A percentile compares a stretch with the other conserved stretches of the same genome.
Evolutionary conservation across 495 filamentous ascomycete species (phyloP).

Genomic region (Aspergillus kassunensis): DNA sequence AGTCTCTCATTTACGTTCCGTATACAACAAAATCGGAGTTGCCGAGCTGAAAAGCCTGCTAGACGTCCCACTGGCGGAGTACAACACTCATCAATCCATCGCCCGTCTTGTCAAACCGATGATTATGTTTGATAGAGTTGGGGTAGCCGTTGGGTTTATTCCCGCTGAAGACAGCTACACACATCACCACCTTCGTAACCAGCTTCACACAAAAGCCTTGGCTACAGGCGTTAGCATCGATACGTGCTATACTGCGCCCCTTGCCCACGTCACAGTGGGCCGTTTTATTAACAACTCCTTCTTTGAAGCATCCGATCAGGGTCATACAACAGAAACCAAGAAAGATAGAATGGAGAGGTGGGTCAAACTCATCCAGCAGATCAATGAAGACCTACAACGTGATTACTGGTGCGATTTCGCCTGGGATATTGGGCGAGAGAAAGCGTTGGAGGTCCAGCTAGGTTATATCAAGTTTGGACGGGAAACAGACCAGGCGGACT

Average conservation of each 20-base stretch:
- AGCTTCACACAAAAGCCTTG: conserved; percentile 4
- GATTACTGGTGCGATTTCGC: neutral
- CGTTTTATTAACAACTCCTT: neutral
- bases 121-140: conserved; percentile 6
- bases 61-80: neutral
- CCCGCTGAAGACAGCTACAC: conserved; percentile 1
- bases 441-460: conserved; percentile 6
- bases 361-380: conserved; percentile 1
- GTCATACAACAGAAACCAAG: neutral
- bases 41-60: neutral
- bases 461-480: conserved; percentile 8
- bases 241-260: conserved; percentile 9
- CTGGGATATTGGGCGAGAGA: neutral
- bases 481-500: neutral
- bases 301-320: neutral
- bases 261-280: conserved; percentile 10
- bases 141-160: conserved; percentile 5
- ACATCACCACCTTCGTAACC: conserved; percentile 7
- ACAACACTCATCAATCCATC: neutral
- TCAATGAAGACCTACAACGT: neutral
- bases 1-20: neutral
- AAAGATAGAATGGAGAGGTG: neutral
- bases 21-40: conserved; percentile 1
- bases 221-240: conserved; percentile 6
- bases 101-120: conserved; percentile 3